Percentiles rank a stretch among this genome's conserved stretches.
phyloP scores from a whole-genome alignment of 1,139 yeast genomes.

The Debaryomyces sp. region DNA sequence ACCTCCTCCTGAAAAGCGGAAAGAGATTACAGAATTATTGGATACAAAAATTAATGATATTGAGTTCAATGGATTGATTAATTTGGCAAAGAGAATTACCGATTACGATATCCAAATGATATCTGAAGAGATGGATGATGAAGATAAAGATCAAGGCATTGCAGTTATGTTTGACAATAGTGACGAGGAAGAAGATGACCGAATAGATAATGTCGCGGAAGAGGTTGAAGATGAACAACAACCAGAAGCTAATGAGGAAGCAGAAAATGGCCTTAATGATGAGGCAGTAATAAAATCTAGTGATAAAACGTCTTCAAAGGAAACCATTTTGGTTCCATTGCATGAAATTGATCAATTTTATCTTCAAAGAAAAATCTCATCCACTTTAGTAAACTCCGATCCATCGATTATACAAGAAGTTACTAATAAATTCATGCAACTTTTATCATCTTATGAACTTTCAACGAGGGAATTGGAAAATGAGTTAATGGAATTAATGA shows the following conservation, averaged over 20 bases:
- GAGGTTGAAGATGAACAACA: conserved; percentile 17
- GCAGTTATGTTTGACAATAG: conserved; percentile 30
- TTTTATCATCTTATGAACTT: conserved; percentile 21
- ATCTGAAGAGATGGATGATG: conserved; percentile 29
- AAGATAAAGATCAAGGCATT: conserved; percentile 18
- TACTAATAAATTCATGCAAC: conserved; percentile 18
- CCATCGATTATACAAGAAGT: conserved; percentile 18
- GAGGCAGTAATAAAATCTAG: conserved; percentile 9
- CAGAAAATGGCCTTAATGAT: conserved; percentile 13
- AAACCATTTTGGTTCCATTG: conserved; percentile 18
- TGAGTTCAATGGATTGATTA: conserved; percentile 55
- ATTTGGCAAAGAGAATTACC: conserved; percentile 55
- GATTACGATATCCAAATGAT: conserved; percentile 46
- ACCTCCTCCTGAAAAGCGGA: conserved; percentile 34
- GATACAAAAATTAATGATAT: conserved; percentile 46
- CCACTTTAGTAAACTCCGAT: conserved; percentile 16
- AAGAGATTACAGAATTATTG: conserved; percentile 43
- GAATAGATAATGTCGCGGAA: conserved; percentile 25
- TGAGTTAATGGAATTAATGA: conserved; percentile 52
- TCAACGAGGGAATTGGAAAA: conserved; percentile 52
- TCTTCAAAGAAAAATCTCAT: conserved; percentile 25
- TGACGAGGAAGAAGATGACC: conserved; percentile 32
- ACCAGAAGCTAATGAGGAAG: conserved; percentile 22
- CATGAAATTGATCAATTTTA: conserved; percentile 26
- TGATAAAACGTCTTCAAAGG: conserved; percentile 16